Conservation (phyloP, 345 rosid species). For the Eucalyptus pumila region DNA sequence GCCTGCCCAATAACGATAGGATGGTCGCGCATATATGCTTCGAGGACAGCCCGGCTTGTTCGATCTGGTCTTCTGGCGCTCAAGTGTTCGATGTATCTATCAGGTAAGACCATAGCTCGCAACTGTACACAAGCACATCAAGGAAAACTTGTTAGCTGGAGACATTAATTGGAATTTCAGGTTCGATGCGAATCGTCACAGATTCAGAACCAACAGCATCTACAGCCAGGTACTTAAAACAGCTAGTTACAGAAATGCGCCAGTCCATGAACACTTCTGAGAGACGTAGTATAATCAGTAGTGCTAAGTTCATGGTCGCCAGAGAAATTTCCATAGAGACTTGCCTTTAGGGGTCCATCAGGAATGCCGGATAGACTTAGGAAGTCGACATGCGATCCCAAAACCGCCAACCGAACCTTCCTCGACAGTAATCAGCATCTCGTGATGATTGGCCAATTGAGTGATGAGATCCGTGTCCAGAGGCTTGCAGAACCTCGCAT, state of each 20-base stretch:
- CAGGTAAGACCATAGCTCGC: conserved; percentile 65
- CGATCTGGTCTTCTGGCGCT: conserved; percentile 40
- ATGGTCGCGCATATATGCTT: conserved; percentile 50
- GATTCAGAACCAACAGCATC: neutral
- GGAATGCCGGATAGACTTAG: conserved; percentile 56
- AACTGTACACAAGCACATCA: conserved; percentile 17
- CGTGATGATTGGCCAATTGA: conserved; percentile 54
- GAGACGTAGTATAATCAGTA: neutral
- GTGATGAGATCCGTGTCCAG: conserved; percentile 58
- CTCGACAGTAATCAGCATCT: conserved; percentile 68
- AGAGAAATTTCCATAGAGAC: neutral
- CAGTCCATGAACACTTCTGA: neutral
- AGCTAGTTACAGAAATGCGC: neutral
- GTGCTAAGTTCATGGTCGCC: neutral
- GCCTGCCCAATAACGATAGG: conserved; percentile 44
- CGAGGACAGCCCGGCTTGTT: conserved; percentile 54
- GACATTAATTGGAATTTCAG: neutral
- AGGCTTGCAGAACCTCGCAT: conserved; percentile 93
- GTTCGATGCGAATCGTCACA: neutral
- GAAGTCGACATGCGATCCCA: conserved; percentile 60
- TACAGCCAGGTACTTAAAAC: neutral
- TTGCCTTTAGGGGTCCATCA: conserved; percentile 74
- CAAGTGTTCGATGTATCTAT: conserved; percentile 68
- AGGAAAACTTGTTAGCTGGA: neutral
- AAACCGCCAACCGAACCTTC: conserved; percentile 90